A percentile compares a stretch with the other conserved stretches of the same genome.
Evolutionary conservation across 2,329 filamentous ascomycete genomes (phyloP).

Genomic region (Verticillium tricorpus): DNA sequence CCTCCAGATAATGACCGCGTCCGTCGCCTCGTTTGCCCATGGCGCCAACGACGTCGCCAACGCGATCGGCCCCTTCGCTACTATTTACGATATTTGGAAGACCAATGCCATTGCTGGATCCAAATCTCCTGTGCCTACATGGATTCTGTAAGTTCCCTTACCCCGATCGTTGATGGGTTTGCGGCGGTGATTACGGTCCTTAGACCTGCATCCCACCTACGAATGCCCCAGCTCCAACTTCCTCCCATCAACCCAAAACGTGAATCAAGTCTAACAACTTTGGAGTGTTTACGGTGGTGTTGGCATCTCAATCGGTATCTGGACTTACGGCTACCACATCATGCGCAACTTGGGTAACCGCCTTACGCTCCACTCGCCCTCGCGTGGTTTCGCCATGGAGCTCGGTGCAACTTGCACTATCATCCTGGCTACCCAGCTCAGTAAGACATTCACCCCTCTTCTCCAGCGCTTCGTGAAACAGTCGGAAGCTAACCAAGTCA

Average conservation of each 20-base stretch:
- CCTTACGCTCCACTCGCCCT: slow-evolving; percentile 52
- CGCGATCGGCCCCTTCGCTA: slow-evolving; percentile 58
- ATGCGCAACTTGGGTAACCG: slow-evolving; percentile 56
- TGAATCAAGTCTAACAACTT: neutral
- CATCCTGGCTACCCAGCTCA: slow-evolving; percentile 57
- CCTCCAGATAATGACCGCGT: slow-evolving; percentile 56
- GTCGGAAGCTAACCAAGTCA: neutral
- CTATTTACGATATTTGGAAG: slow-evolving; percentile 57
- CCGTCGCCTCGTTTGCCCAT: slow-evolving; percentile 60
- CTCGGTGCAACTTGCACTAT: slow-evolving; percentile 55
- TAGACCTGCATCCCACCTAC: neutral
- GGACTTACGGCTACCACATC: slow-evolving; percentile 51
- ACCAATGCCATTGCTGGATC: slow-evolving; percentile 34
- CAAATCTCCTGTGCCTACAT: slow-evolving; percentile 49
- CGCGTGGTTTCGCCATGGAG: slow-evolving; percentile 45
- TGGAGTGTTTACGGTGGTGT: slow-evolving; percentile 22
- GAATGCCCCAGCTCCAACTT: neutral
- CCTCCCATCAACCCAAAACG: neutral
- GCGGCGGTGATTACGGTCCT: neutral
- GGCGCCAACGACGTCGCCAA: slow-evolving; percentile 64
- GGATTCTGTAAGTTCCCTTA: slow-evolving; percentile 41
- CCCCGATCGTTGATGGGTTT: neutral
- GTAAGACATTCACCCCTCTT: slow-evolving; percentile 14
- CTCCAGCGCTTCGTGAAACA: neutral
- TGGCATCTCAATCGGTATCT: slow-evolving; percentile 38